These are phyloP conservation scores for Suhomyces tanzawaensis DNA, from an alignment of 805 yeast species.

Conservation along the genomic window DNA sequence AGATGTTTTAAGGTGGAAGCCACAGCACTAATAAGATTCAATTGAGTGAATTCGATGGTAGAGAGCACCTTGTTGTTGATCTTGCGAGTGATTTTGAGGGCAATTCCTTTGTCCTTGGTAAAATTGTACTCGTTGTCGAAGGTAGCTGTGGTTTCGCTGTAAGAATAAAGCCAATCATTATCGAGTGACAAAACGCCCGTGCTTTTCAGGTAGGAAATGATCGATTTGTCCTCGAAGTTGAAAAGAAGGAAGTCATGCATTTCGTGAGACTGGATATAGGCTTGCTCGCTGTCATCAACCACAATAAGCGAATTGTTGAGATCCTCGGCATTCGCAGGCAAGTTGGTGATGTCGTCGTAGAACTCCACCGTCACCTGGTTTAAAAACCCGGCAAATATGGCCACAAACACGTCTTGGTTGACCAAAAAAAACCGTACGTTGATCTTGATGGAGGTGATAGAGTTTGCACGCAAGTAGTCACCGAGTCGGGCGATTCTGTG, in stretches of 20 bases:
- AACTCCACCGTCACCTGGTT: constrained; percentile 41
- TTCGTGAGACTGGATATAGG: not conserved
- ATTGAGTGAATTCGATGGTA: constrained; percentile 42
- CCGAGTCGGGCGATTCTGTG: constrained; percentile 22
- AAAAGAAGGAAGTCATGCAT: not conserved
- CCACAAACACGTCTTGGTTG: constrained; percentile 32
- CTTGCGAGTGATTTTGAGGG: constrained; percentile 23
- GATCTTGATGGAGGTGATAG: constrained; percentile 24
- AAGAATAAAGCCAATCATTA: too few relatives aligned
- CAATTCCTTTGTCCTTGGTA: constrained; percentile 38
- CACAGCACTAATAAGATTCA: constrained; percentile 50
- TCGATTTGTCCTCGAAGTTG: constrained; percentile 1
- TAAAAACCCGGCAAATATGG: constrained; percentile 45
- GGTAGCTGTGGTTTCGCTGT: not conserved
- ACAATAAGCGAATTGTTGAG: not conserved
- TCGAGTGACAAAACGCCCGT: too few relatives aligned
- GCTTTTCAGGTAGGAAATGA: not conserved
- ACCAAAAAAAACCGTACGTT: constrained; percentile 21
- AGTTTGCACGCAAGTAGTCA: constrained; percentile 14
- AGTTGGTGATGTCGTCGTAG: constrained; percentile 21
- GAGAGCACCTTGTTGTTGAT: constrained; percentile 14
- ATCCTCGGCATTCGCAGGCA: not conserved
- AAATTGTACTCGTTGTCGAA: constrained; percentile 31
- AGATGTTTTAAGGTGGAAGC: constrained; percentile 52
- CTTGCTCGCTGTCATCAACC: constrained; percentile 5